Conservation (phyloP, 805 yeast species). For the Wickerhamomyces chaumierensis region DNA sequence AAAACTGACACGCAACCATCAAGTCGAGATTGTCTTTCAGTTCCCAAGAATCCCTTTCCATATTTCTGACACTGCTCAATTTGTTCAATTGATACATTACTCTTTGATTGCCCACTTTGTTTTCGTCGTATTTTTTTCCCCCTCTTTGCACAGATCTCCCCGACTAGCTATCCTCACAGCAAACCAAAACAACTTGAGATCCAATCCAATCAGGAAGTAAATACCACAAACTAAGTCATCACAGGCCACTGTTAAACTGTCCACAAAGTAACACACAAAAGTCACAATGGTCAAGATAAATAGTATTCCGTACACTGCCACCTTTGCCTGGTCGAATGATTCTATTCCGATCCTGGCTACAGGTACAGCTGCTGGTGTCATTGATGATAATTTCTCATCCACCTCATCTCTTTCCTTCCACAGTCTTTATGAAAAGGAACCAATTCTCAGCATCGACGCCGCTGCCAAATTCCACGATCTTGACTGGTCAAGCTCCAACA, state of each 20-base stretch:
- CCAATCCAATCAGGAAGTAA: background rate
- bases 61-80: background rate
- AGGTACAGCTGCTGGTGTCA: conserved; percentile 94
- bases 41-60: background rate
- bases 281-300: conserved; percentile 58
- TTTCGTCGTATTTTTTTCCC: background rate
- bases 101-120: background rate
- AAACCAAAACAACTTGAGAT: background rate
- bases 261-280: background rate
- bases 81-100: background rate
- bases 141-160: background rate
- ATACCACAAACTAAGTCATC: background rate
- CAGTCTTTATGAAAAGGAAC: conserved; percentile 37
- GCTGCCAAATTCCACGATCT: conserved; percentile 65
- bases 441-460: conserved; percentile 33
- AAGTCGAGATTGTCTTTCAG: background rate
- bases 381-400: conserved; percentile 78
- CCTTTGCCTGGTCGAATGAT: conserved; percentile 93
- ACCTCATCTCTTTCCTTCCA: conserved; percentile 71
- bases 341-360: conserved; percentile 68
- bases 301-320: conserved; percentile 77
- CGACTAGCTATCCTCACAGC: background rate
- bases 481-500: conserved; percentile 65
- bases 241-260: background rate
- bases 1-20: background rate